phyloP scores from a whole-genome alignment of 2,329 filamentous ascomycete genomes.

The Fusarium tuaranense region DNA sequence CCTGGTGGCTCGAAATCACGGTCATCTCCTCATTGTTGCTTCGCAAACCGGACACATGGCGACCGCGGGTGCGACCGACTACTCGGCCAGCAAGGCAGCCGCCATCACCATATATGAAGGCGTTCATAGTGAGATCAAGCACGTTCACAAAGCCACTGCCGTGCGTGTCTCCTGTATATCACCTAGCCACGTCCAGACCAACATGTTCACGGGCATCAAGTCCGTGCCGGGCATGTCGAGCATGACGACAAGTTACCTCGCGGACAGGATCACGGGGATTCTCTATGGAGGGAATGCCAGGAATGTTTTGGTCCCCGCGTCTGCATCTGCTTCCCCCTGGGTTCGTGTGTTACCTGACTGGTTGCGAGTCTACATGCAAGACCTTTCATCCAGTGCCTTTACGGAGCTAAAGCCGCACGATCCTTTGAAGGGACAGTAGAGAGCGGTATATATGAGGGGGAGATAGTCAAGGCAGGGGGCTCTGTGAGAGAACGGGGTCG shows the following conservation, averaged over 20 bases:
- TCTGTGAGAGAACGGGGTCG: not conserved
- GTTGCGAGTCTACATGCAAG: not conserved
- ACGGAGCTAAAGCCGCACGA: not conserved
- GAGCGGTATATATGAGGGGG: rapidly evolving
- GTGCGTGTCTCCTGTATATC: constrained; percentile 54
- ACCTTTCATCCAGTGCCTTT: not conserved
- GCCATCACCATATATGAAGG: constrained; percentile 71
- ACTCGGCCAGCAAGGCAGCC: constrained; percentile 68
- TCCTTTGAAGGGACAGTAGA: not conserved
- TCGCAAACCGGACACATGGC: constrained; percentile 64
- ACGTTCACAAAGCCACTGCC: constrained; percentile 64
- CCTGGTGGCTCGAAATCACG: constrained; percentile 67
- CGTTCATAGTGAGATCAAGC: constrained; percentile 61
- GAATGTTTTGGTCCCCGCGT: not conserved
- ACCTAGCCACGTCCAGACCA: constrained; percentile 56
- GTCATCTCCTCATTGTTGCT: constrained; percentile 71
- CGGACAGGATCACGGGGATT: not conserved
- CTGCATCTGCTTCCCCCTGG: not conserved
- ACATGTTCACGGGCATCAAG: constrained; percentile 45
- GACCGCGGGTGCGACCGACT: constrained; percentile 69
- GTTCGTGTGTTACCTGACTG: not conserved
- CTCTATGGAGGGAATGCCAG: not conserved
- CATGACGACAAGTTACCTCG: not conserved
- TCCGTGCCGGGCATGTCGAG: constrained; percentile 16
- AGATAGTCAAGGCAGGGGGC: not conserved